Percentiles rank a stretch among this genome's conserved stretches.
These are phyloP conservation scores for Moniliophthora roreri DNA, from an alignment of 1,284 basidiomycete species.

Conservation along the genomic window DNA sequence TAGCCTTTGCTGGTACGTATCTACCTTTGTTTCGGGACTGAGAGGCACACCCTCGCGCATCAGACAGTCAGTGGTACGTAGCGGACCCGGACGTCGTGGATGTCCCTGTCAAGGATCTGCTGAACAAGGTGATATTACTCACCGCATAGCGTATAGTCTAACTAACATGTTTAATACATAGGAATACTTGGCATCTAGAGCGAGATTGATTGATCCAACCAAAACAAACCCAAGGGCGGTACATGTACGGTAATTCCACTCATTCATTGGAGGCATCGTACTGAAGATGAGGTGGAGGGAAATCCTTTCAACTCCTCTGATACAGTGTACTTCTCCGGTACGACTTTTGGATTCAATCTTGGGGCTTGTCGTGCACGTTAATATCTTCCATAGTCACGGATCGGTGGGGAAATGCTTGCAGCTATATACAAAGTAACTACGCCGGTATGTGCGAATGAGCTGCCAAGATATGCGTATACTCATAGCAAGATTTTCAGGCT, in stretches of 20 bases:
- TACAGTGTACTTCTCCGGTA: slow-evolving; percentile 91
- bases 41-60: slow-evolving; percentile 8
- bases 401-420: slow-evolving; percentile 91
- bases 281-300: slow-evolving; percentile 50
- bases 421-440: slow-evolving; percentile 94
- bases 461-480: not conserved
- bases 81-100: slow-evolving; percentile 79
- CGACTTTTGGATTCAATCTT: slow-evolving; percentile 10
- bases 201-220: slow-evolving; percentile 72
- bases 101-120: slow-evolving; percentile 75
- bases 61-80: slow-evolving; percentile 87
- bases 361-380: slow-evolving; percentile 3
- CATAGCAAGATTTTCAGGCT: slow-evolving; percentile 41
- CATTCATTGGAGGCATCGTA: not conserved
- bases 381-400: slow-evolving; percentile 59
- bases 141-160: not conserved
- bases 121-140: slow-evolving; percentile 66
- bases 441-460: slow-evolving; percentile 69
- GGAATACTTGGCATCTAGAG: slow-evolving; percentile 83
- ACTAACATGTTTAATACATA: slow-evolving; percentile 28
- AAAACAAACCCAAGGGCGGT: slow-evolving; percentile 67
- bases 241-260: slow-evolving; percentile 46
- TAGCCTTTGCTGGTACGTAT: slow-evolving; percentile 70
- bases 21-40: not conserved
- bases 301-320: slow-evolving; percentile 82